These are phyloP conservation scores for Solanum microdontum DNA, from an alignment of 257 asterid species.

Conservation along the genomic window DNA sequence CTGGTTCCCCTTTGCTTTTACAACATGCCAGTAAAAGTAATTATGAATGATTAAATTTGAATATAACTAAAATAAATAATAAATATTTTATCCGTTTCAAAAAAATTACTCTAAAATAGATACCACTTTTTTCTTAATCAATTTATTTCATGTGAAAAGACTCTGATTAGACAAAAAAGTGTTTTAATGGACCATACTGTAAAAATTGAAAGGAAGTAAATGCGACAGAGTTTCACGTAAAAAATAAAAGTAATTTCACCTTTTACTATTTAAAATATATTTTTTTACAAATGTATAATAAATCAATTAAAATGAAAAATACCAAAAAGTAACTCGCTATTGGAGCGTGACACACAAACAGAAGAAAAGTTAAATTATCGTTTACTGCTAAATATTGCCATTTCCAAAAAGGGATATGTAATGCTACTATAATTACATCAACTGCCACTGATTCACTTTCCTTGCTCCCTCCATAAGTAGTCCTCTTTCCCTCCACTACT, in stretches of 20 bases:
- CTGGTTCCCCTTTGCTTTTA: not conserved
- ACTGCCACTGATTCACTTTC: constrained; percentile 33
- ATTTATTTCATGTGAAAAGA: not conserved
- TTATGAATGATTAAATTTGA: not conserved
- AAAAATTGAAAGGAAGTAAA: not conserved
- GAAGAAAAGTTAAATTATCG: not conserved
- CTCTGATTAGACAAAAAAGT: not conserved
- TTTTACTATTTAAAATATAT: not conserved
- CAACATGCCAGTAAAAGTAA: not conserved
- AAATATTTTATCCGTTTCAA: not conserved
- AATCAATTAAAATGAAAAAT: not conserved
- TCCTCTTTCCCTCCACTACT: constrained; percentile 40
- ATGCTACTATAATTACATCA: constrained; percentile 8
- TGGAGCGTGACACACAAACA: constrained; percentile 13
- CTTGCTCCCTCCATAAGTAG: constrained; percentile 48
- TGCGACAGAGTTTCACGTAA: not conserved
- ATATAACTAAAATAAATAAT: not conserved
- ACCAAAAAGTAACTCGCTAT: not conserved
- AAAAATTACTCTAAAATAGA: not conserved
- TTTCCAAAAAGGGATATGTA: not conserved
- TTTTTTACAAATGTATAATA: not conserved
- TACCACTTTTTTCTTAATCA: not conserved
- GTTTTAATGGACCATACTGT: not conserved
- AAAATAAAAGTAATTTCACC: not conserved
- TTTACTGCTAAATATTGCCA: not conserved